Evolutionary conservation across 345 rosid species (phyloP).

Genomic region (Acer yangbiense): DNA sequence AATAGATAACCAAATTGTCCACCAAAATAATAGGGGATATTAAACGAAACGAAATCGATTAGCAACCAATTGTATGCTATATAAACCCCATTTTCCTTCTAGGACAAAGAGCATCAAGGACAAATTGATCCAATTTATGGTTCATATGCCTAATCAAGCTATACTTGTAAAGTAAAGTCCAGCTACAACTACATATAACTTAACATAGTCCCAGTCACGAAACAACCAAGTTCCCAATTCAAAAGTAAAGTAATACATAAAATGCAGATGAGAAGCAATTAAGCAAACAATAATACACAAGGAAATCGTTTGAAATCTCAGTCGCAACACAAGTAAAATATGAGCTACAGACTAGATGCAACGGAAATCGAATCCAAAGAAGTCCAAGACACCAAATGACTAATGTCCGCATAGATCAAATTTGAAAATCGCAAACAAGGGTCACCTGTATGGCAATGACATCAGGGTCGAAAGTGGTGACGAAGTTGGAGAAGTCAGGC

Average conservation of each 20-base stretch:
- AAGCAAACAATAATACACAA: background rate
- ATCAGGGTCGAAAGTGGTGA: conserved; percentile 73
- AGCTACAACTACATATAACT: background rate
- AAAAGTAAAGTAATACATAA: background rate
- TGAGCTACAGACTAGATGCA: background rate
- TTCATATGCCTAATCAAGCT: background rate
- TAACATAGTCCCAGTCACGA: background rate
- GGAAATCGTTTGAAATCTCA: background rate
- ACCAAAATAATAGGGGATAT: background rate
- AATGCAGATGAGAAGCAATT: background rate
- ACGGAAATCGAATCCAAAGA: conserved; percentile 1
- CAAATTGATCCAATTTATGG: background rate
- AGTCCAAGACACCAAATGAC: background rate
- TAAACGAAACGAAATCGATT: background rate
- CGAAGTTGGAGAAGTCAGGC: conserved; percentile 71
- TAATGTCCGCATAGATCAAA: conserved; percentile 9
- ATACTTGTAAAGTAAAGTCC: background rate
- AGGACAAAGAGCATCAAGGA: background rate
- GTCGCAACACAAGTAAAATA: background rate
- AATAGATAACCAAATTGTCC: no score
- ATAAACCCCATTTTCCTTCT: background rate
- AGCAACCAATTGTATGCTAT: background rate
- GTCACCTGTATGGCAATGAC: conserved; percentile 84
- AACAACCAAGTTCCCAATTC: background rate
- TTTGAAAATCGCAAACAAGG: background rate